Base-by-base conservation (phyloP, 768 basidiomycete genomes). In the Rhodotorula diobovata region DNA sequence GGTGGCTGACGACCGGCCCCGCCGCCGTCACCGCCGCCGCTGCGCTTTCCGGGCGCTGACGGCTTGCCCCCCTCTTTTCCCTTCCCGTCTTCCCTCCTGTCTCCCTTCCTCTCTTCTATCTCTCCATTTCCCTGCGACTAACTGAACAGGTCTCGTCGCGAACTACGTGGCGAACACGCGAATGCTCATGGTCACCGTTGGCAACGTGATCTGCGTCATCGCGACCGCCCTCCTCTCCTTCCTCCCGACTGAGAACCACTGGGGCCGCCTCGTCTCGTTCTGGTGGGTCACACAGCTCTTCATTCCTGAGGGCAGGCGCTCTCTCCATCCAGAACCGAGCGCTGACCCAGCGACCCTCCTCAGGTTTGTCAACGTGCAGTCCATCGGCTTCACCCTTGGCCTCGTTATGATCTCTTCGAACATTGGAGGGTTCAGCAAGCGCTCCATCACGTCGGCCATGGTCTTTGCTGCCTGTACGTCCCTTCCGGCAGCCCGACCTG, bases 331-430 rank as follows among this genome's bases (percentile, higher is more conserved):
- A 46, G 45, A 16, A 41, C 41, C 10, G 41, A 41, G 41, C 41
- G 41, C 41, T 9, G 10, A 41, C 41, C 41, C 16, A 16, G 16
- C 41, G 41, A 41, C 41, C 41, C 41, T 41, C 41, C 41, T 16
- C 10, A 9, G 16, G 45, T 23, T 46, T 8, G 23, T 56, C 55
- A 56, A 56, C 55, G 18, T 56, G 20, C 55, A 56, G 55, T 32
- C n/a, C 21, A 28, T 56, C 10, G 55, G 53, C 32, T 32, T 32
- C 30, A 54, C n/a, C 30, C 53, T 54, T 7, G 79, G 80, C 70
- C 76, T 81, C 51, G 80, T 81, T 67, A 81, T 81, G 80, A 75
- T 81, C 63, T 77, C 77, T 1, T 76, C 76, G 67, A 81, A 71
- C 61, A 23, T 66, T 25, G 70, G 70, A 18, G 68, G 67, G 0